A percentile compares a stretch with the other conserved stretches of the same genome.
Evolutionary conservation across 2,329 filamentous ascomycete species (phyloP).

Genomic region (Aspergillus intermedius): DNA sequence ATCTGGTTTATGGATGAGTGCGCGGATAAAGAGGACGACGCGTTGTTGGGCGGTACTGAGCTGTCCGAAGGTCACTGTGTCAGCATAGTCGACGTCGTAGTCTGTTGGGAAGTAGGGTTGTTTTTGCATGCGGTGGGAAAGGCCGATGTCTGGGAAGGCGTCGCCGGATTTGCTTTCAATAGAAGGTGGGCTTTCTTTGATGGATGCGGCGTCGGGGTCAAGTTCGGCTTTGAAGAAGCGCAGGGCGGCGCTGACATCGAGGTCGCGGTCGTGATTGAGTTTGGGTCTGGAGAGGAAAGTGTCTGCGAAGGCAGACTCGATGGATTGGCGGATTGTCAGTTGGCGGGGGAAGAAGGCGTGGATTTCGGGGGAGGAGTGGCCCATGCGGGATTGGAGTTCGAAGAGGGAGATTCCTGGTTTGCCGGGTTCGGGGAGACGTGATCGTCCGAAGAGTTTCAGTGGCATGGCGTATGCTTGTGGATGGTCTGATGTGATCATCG

Average conservation of each 20-base stretch:
- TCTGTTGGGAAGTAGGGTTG: slow-evolving; percentile 11
- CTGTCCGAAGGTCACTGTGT: slow-evolving; percentile 68
- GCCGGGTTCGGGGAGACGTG: slow-evolving; percentile 67
- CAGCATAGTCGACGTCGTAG: slow-evolving; percentile 57
- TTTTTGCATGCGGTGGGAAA: slow-evolving; percentile 1
- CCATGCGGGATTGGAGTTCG: slow-evolving; percentile 82
- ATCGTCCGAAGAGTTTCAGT: slow-evolving; percentile 76
- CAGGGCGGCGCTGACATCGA: slow-evolving; percentile 62
- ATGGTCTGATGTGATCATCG: slow-evolving; percentile 89
- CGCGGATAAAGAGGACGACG: slow-evolving; percentile 74
- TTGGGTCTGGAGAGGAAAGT: slow-evolving; percentile 69
- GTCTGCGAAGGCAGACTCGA: slow-evolving; percentile 86
- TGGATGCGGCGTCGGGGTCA: slow-evolving; percentile 45
- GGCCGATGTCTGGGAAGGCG: slow-evolving; percentile 16
- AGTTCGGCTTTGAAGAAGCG: slow-evolving; percentile 73
- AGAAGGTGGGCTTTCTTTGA: slow-evolving; percentile 9
- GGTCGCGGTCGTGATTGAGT: slow-evolving; percentile 52
- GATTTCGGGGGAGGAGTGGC: slow-evolving; percentile 89
- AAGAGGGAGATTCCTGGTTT: slow-evolving; percentile 76
- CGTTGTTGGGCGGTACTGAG: slow-evolving; percentile 54
- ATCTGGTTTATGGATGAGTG: slow-evolving; percentile 72
- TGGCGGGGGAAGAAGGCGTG: slow-evolving; percentile 84
- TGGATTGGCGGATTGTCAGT: slow-evolving; percentile 63
- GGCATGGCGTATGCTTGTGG: slow-evolving; percentile 89
- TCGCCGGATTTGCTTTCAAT: background rate